These are phyloP conservation scores for Puccinia coronata DNA, from an alignment of 1,284 basidiomycete species.

Conservation along the genomic window DNA sequence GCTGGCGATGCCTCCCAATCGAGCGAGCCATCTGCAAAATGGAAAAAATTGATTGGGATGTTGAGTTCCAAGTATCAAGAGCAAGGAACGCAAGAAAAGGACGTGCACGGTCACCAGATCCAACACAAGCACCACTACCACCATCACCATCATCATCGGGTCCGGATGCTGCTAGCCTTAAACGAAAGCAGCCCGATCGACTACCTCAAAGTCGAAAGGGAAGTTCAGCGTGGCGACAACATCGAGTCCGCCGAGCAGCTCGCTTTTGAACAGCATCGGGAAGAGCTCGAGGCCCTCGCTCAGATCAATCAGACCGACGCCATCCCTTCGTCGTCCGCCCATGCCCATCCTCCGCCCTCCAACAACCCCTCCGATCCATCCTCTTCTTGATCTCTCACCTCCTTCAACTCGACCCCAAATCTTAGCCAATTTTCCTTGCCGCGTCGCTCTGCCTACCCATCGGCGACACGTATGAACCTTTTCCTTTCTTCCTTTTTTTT, in stretches of 20 bases:
- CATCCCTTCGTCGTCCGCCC: background rate
- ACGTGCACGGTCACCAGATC: background rate
- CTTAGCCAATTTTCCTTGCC: no score
- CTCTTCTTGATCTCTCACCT: no score
- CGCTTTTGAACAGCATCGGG: background rate
- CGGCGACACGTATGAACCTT: no score
- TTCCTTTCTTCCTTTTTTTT: no score
- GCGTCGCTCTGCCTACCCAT: no score
- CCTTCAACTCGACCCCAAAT: no score
- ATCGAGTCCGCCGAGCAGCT: background rate
- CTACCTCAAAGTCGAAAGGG: background rate
- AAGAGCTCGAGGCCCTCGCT: background rate
- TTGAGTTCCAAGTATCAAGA: background rate
- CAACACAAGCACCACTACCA: slow-evolving; percentile 12
- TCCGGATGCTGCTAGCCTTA: background rate
- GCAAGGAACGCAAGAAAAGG: background rate
- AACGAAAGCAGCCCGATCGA: background rate
- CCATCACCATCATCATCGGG: background rate
- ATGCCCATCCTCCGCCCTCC: background rate
- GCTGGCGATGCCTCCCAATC: background rate
- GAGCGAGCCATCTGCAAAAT: background rate
- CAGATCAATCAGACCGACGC: background rate
- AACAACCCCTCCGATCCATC: no score
- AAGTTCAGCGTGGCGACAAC: background rate
- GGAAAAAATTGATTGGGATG: background rate